Percentiles rank a stretch among this genome's conserved stretches.
Conservation (phyloP, 164 flowering plant genomes). For the Liriodendron chinense region DNA sequence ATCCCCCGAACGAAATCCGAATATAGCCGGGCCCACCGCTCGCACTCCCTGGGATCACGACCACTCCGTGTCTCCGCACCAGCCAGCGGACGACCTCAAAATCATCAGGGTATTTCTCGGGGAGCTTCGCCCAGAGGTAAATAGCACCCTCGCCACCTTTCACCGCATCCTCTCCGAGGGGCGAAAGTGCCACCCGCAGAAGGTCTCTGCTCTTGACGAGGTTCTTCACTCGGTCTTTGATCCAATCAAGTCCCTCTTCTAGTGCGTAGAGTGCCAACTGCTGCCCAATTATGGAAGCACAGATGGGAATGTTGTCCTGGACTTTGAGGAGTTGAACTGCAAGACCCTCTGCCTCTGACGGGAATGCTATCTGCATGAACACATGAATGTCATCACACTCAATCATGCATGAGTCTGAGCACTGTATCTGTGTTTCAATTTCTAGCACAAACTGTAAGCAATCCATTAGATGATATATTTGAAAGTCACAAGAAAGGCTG, state of each 20-base stretch:
- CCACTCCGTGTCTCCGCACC: conserved; percentile 63
- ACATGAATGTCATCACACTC: too few relatives aligned
- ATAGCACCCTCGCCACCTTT: conserved; percentile 99
- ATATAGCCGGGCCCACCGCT: conserved; percentile 79
- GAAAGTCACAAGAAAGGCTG: too few relatives aligned
- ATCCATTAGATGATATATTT: not conserved
- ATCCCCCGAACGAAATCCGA: conserved; percentile 86
- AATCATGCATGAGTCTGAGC: too few relatives aligned
- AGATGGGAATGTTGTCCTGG: conserved; percentile 95
- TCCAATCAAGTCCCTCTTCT: conserved; percentile 86
- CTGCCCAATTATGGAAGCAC: conserved; percentile 89
- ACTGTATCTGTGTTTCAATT: too few relatives aligned
- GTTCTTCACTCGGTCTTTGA: conserved; percentile 62
- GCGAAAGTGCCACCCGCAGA: conserved; percentile 68
- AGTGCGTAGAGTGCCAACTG: conserved; percentile 74
- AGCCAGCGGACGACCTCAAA: conserved; percentile 81
- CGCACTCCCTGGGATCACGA: conserved; percentile 77
- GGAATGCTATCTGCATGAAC: conserved; percentile 86
- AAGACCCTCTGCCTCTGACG: conserved; percentile 69
- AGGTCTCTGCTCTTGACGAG: conserved; percentile 69
- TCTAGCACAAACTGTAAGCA: not conserved
- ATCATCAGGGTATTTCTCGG: conserved; percentile 60
- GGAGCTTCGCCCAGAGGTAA: conserved; percentile 93
- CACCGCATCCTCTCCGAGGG: conserved; percentile 73
- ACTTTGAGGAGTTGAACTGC: conserved; percentile 78